Evolutionary conservation across 2,329 filamentous ascomycete genomes (phyloP), one percentile per base, ranked within the genome.

Genomic region (Aspergillus sp.): DNA sequence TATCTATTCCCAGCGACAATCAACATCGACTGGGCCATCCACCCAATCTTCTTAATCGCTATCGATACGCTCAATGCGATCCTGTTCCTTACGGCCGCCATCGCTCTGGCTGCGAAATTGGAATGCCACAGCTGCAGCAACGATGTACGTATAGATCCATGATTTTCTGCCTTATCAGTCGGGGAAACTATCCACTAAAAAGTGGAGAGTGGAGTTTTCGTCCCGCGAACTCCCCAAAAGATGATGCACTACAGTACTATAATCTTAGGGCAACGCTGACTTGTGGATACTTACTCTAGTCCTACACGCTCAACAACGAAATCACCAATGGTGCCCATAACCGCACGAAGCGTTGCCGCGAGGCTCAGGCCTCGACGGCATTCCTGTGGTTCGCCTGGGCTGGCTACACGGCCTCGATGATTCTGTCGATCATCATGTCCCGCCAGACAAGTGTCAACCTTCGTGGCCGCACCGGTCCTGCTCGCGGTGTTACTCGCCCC

Each of bases 331-430:
- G 79, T 53, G 71, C 80, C 0, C 2, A 62, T 58, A 62, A 75
- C 49, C 66, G 57, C 6, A 51, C 63, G 11, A 79, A 78, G 62
- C 75, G 80, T 54, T 84, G 82, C 67, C 80, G 78, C 42, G 81
- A 84, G 69, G 80, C 80, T 8, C 80, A 84, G 68, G 81, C 82
- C 5, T 69, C 78, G 2, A 75, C 72, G 21, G 82, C 81, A 0
- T 84, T 84, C 73, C 72, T 83, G 52, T 84, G 81, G 81, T 82
- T 84, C 63, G 73, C 71, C 8, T 83, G 78, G 72, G 78, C 73
- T 41, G 67, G 76, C 5, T 84, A 78, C 62, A 70, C 77, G 47
- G 74, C 68, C 5, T 80, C 78, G 6, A 63, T 78, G 52, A 60
- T 79, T 56, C 65, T 81, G 55, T 81, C 78, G 1, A 57, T 75